These are phyloP conservation scores for Amanita pseudoporphyria DNA, from an alignment of 768 basidiomycete genomes.

Conservation along the genomic window DNA sequence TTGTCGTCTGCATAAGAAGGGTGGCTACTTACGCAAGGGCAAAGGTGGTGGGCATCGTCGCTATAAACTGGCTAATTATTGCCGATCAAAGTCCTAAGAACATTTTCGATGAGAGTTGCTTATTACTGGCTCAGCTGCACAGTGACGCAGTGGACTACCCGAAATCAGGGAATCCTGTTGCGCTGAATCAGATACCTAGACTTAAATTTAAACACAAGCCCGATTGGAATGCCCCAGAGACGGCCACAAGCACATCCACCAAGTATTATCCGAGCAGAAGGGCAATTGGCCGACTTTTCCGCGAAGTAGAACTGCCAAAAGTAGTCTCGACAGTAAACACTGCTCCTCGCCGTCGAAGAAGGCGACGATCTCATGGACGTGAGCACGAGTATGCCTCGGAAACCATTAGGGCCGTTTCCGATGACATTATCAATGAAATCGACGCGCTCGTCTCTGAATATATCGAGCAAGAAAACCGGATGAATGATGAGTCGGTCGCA, in stretches of 20 bases:
- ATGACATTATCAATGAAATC: constrained; percentile 8
- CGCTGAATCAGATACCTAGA: constrained; percentile 31
- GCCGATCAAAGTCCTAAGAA: constrained; percentile 43
- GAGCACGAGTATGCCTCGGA: not conserved
- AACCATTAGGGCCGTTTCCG: not conserved
- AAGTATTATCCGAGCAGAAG: constrained; percentile 42
- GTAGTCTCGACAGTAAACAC: constrained; percentile 12
- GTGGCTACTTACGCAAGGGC: not conserved
- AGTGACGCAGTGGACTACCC: constrained; percentile 62
- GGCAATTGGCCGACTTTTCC: constrained; percentile 55
- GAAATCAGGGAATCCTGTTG: constrained; percentile 43
- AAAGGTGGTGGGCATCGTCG: constrained; percentile 51
- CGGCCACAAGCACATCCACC: constrained; percentile 22
- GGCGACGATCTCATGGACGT: not conserved
- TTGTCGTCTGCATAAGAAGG: constrained; percentile 3
- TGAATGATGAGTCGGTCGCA: constrained; percentile 14
- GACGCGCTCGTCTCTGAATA: constrained; percentile 23
- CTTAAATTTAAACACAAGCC: constrained; percentile 30
- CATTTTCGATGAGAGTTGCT: constrained; percentile 43
- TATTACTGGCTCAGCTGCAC: constrained; percentile 44
- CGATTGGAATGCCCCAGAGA: constrained; percentile 64
- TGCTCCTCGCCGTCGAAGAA: constrained; percentile 7
- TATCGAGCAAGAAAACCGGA: constrained; percentile 17
- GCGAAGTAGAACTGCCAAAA: constrained; percentile 46
- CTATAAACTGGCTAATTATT: constrained; percentile 53